phyloP scores from a whole-genome alignment of 2,329 filamentous ascomycete genomes.

The Aureobasidium lini region DNA sequence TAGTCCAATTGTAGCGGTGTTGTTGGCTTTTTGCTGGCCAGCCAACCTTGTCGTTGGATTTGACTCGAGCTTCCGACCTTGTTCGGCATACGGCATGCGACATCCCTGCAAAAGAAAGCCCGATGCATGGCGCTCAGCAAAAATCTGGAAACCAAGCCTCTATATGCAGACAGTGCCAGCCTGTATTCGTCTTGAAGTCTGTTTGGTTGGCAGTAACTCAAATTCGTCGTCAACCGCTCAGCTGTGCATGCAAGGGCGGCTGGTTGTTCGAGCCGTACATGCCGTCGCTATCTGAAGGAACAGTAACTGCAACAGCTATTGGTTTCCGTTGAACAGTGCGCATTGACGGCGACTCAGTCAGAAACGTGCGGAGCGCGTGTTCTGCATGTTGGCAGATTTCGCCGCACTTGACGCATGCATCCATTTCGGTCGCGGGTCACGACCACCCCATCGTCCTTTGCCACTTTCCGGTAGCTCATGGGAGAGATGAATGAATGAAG shows the following conservation, averaged over 20 bases:
- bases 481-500: too few relatives aligned
- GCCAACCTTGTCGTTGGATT: background rate
- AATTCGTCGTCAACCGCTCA: background rate
- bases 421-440: too few relatives aligned
- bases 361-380: background rate
- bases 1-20: background rate
- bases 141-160: background rate
- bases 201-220: background rate
- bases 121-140: background rate
- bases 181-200: background rate
- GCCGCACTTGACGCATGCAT: too few relatives aligned
- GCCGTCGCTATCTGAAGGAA: background rate
- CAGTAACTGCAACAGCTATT: background rate
- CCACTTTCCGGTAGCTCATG: too few relatives aligned
- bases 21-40: background rate
- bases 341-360: background rate
- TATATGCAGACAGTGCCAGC: background rate
- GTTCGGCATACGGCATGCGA: background rate
- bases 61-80: background rate
- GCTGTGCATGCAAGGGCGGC: conserved; percentile 4
- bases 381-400: background rate
- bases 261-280: background rate
- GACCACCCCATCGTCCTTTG: too few relatives aligned
- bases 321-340: background rate
- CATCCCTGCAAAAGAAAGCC: background rate